Evolutionary conservation across 83 land plant genomes (phyloP).

Genomic region (Picea engelmannii): DNA sequence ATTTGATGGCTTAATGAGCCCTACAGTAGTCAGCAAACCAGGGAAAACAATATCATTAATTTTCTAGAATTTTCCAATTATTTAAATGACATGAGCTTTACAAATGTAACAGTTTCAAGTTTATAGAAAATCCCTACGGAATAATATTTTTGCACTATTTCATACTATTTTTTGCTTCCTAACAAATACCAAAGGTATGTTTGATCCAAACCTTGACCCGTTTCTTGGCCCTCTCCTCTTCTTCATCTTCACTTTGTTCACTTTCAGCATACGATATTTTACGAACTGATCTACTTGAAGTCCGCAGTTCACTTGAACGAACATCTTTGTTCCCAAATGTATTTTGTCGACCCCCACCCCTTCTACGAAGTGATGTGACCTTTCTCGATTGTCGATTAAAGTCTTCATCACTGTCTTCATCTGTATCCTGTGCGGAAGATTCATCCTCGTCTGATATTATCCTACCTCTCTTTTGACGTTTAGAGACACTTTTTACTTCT

Average conservation of each 20-base stretch:
- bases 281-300: conserved; percentile 80
- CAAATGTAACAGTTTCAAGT: background rate
- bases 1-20: too few relatives aligned
- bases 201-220: conserved; percentile 39
- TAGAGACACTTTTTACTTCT: conserved; percentile 27
- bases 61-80: too few relatives aligned
- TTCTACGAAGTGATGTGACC: conserved; percentile 29
- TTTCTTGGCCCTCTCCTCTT: conserved; percentile 72
- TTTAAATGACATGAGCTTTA: background rate
- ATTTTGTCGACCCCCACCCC: conserved; percentile 22
- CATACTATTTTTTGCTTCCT: background rate
- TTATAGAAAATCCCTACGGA: background rate
- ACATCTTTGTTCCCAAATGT: conserved; percentile 15
- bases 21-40: too few relatives aligned
- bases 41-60: too few relatives aligned
- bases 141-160: background rate
- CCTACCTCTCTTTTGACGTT: conserved; percentile 50
- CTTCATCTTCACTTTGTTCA: conserved; percentile 89
- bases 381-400: conserved; percentile 38
- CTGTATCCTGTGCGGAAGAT: conserved; percentile 59
- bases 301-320: conserved; percentile 63
- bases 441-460: conserved; percentile 57
- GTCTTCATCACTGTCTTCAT: conserved; percentile 65
- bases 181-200: background rate
- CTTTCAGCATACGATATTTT: conserved; percentile 97